Conservation (phyloP, 1,284 basidiomycete genomes). For the Moesziomyces parantarcticus region DNA sequence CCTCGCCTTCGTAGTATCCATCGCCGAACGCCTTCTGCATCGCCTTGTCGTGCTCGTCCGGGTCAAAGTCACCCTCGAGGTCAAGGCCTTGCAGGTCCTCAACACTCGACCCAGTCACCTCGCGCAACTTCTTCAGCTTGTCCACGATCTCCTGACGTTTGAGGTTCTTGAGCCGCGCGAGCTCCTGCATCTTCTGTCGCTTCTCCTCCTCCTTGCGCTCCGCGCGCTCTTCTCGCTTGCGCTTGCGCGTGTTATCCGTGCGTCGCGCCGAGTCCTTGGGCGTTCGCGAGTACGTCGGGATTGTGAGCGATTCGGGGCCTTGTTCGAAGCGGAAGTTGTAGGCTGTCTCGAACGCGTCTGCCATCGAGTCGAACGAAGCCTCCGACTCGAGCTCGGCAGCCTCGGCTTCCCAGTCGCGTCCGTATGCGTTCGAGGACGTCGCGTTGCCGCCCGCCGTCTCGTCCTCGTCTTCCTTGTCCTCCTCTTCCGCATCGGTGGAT, state of each 20-base stretch:
- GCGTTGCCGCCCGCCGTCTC: not conserved
- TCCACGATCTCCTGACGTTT: slow-evolving; percentile 63
- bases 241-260: slow-evolving; percentile 62
- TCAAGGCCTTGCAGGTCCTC: slow-evolving; percentile 57
- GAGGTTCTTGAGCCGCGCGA: slow-evolving; percentile 57
- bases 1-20: slow-evolving; percentile 53
- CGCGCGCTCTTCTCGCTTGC: slow-evolving; percentile 60
- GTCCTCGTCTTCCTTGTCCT: slow-evolving; percentile 6
- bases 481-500: slow-evolving; percentile 16
- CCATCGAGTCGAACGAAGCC: slow-evolving; percentile 62
- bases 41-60: slow-evolving; percentile 60
- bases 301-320: slow-evolving; percentile 53
- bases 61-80: slow-evolving; percentile 65
- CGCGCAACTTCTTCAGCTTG: slow-evolving; percentile 58
- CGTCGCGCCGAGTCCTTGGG: slow-evolving; percentile 59
- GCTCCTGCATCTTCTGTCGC: slow-evolving; percentile 59
- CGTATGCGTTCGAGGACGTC: slow-evolving; percentile 19
- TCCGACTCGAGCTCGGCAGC: slow-evolving; percentile 65
- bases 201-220: slow-evolving; percentile 64
- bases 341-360: slow-evolving; percentile 65
- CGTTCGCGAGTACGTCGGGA: slow-evolving; percentile 61
- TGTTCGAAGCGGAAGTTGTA: slow-evolving; percentile 68
- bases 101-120: slow-evolving; percentile 57
- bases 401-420: slow-evolving; percentile 65
- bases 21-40: slow-evolving; percentile 64